A percentile compares a stretch with the other conserved stretches of the same genome.
Conservation (phyloP, 495 filamentous ascomycete genomes). For the Oleoguttula mirabilis region DNA sequence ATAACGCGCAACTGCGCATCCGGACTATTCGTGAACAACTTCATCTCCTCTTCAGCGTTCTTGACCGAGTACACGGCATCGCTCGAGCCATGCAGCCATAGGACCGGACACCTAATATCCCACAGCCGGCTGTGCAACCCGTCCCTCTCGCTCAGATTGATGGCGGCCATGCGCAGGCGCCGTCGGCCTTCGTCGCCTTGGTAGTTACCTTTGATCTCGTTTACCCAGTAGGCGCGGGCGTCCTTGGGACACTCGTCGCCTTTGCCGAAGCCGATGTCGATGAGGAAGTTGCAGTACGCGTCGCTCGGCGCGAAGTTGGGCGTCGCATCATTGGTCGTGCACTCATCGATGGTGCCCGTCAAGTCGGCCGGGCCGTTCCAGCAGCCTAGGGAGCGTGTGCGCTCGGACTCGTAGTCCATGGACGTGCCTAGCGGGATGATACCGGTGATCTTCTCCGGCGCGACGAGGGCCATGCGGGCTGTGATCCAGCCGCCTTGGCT, state of each 20-base stretch:
- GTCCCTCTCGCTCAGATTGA: conserved; percentile 48
- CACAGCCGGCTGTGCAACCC: conserved; percentile 41
- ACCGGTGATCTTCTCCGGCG: conserved; percentile 49
- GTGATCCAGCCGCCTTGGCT: conserved; percentile 55
- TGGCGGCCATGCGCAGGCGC: conserved; percentile 44
- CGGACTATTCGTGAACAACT: conserved; percentile 41
- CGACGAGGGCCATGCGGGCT: conserved; percentile 45
- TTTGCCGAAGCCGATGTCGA: conserved; percentile 46
- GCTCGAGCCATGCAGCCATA: conserved; percentile 46
- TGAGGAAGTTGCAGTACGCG: conserved; percentile 44
- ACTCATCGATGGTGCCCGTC: conserved; percentile 34
- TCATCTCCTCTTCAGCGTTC: conserved; percentile 44
- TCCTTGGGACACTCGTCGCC: conserved; percentile 34
- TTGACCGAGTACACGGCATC: conserved; percentile 34
- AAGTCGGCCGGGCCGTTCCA: conserved; percentile 43
- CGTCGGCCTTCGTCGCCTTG: conserved; percentile 45
- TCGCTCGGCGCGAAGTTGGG: conserved; percentile 43
- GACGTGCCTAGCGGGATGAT: conserved; percentile 52
- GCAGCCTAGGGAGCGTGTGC: conserved; percentile 40
- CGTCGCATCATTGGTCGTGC: conserved; percentile 34
- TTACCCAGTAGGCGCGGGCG: conserved; percentile 39
- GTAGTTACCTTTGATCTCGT: conserved; percentile 44
- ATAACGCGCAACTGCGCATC: conserved; percentile 39
- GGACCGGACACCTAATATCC: conserved; percentile 47
- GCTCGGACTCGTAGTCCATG: conserved; percentile 48